Base-by-base conservation (phyloP, 805 yeast species). In the Wickerhamomyces canadensis region DNA sequence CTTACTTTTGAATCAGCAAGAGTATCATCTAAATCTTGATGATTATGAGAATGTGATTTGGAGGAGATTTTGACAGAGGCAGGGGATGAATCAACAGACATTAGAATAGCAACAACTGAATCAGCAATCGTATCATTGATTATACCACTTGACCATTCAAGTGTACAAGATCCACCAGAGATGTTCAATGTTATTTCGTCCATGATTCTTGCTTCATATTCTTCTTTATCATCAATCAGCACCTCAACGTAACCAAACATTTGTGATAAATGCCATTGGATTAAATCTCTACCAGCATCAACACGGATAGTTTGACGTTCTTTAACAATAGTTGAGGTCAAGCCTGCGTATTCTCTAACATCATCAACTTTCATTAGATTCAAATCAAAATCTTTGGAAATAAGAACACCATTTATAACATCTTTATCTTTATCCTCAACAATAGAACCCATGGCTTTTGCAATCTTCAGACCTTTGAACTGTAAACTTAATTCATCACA, bases 121-220 rank as follows among this genome's bases (percentile, higher is more conserved):
- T 93, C 99, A 0, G 98, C 98, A 44, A 93, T 76, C 0, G 96
- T 82, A 53, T 93, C 98, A 43, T 84, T 89, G 64, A 88, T 76
- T 39, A 85, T 67, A 41, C 88, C 89, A 48, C 94, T 91, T 14
- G 78, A 75, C 98, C 98, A 93, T 58, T 86, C 94, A 12, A 91
- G 79, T 0, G 82, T 72, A 6, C 84, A 79, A 9, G 71, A 48
- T 35, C 69, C 64, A 18, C 68, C 66, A 28, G 62, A 62, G 12
- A 76, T 59, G 33, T 68, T 75, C 49, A 72, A 70, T 42, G 57
- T 71, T 26, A 84, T 72, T 27, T 73, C 74, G 41, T 76, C 77
- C 88, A 84, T 80, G n/a, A 84, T 68, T 40, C 60, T 68, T 25
- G 78, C 61, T 17, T 70, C 70, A 41, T 71, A 65, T 42, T 66